Evolutionary conservation across 148 eudicot species (phyloP), one percentile per base, ranked within the genome.

Genomic region (Fagopyrum homotropicum): DNA sequence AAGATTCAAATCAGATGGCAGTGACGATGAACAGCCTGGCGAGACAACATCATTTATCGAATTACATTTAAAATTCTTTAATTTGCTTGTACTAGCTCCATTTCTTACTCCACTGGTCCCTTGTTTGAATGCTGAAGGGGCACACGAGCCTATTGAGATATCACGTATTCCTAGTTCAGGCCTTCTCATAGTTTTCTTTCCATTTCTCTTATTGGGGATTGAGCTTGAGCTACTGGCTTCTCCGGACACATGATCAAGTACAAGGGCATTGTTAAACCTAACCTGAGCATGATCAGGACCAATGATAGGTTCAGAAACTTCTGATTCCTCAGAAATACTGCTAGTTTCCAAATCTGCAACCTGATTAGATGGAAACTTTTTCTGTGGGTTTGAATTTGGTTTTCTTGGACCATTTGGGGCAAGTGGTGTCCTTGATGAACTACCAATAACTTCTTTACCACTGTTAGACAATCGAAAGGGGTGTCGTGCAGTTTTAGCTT

Each of bases 11-110:
- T 49, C 30, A 17, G 74, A 66, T 66, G 71, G 17, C 9, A 43
- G 14, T 29, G 92, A 81, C 2, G 91, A 83, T 69, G 95, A 84
- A 68, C 81, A 80, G 26, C 88, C 88, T 19, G 88, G 82, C 30
- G 83, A 84, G 14, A 83, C 71, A 68, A 79, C 85, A 82, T 90
- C 91, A 59, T 91, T 83, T 76, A 78, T 72, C 10, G 74, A 72
- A 11, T 46, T 72, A 72, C 74, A 72, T 26, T 72, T 72, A 0
- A 40, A 43, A 17, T 66, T 66, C 74, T 26, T 72, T 15, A 72
- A 45, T 52, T 26, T 72, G 74, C 74, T 72, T 17, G 74, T 47
- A 49, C 40, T 72, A 17, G 74, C 55, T 45, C 74, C 74, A 19
- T 72, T 72, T 49, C 40, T 72, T 72, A 26, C 46, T 46, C 84